phyloP scores from a whole-genome alignment of 2,329 filamentous ascomycete genomes.

The Colletotrichum tanaceti region DNA sequence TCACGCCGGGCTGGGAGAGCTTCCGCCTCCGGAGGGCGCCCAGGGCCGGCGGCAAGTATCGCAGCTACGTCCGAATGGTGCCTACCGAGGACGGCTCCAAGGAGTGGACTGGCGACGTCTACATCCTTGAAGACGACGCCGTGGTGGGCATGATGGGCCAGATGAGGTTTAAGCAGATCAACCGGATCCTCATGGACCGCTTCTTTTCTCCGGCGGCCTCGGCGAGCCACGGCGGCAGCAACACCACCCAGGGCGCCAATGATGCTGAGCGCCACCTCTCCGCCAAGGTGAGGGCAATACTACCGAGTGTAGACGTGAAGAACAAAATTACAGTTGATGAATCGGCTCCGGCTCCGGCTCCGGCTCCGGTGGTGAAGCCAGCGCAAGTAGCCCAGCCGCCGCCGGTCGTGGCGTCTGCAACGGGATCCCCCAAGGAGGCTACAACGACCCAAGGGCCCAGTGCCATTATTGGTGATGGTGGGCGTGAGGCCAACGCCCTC shows the following conservation, averaged over 20 bases:
- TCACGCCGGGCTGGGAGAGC: constrained; percentile 11
- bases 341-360: neutral
- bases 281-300: neutral
- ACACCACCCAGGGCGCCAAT: neutral
- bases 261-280: neutral
- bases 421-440: neutral
- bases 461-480: too few relatives aligned
- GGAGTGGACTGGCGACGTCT: constrained; percentile 5
- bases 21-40: neutral
- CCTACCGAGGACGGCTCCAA: neutral
- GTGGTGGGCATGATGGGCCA: constrained; percentile 14
- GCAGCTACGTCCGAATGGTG: constrained; percentile 13
- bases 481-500: neutral
- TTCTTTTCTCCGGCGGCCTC: constrained; percentile 18
- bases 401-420: neutral
- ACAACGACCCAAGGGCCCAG: neutral
- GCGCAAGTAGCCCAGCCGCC: neutral
- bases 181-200: neutral
- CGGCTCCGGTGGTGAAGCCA: neutral
- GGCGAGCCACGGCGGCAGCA: neutral
- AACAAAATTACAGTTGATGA: neutral
- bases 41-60: neutral
- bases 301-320: neutral
- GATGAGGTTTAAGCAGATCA: neutral
- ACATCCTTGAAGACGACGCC: neutral